Conservation (phyloP, 768 basidiomycete genomes). For the Pleurotus tuber-regium region DNA sequence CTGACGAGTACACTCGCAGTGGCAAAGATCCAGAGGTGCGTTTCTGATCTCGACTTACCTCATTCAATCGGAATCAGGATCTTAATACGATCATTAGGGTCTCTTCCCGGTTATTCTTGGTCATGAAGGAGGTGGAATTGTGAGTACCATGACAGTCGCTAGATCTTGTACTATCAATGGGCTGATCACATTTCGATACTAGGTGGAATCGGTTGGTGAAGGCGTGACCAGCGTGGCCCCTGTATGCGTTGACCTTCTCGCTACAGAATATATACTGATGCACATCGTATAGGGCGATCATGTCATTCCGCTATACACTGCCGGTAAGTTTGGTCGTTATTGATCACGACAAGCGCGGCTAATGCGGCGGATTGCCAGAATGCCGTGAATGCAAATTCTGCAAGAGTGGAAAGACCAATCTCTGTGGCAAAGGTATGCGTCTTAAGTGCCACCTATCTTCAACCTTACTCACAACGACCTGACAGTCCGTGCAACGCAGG, state of each 20-base stretch:
- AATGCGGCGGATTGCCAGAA: too few relatives aligned
- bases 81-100: constrained; percentile 47
- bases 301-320: constrained; percentile 95
- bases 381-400: constrained; percentile 99
- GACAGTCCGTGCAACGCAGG: constrained; percentile 88
- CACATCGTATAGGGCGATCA: constrained; percentile 70
- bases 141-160: constrained; percentile 34
- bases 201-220: constrained; percentile 98
- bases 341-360: too few relatives aligned
- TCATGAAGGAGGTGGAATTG: constrained; percentile 92
- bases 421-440: constrained; percentile 98
- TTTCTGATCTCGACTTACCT: constrained; percentile 2
- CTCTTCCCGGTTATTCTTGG: constrained; percentile 92
- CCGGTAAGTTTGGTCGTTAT: too few relatives aligned
- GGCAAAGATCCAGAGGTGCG: constrained; percentile 92
- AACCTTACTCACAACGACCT: constrained; percentile 1
- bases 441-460: constrained; percentile 7
- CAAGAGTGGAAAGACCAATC: constrained; percentile 96
- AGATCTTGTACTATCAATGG: constrained; percentile 1
- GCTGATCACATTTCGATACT: constrained; percentile 15
- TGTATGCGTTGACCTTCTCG: background rate
- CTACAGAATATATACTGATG: background rate
- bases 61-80: constrained; percentile 8
- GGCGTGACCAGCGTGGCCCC: constrained; percentile 74
- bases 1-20: constrained; percentile 96